Conservation (phyloP, 1,284 basidiomycete genomes). For the Sphagnurus paluster region DNA sequence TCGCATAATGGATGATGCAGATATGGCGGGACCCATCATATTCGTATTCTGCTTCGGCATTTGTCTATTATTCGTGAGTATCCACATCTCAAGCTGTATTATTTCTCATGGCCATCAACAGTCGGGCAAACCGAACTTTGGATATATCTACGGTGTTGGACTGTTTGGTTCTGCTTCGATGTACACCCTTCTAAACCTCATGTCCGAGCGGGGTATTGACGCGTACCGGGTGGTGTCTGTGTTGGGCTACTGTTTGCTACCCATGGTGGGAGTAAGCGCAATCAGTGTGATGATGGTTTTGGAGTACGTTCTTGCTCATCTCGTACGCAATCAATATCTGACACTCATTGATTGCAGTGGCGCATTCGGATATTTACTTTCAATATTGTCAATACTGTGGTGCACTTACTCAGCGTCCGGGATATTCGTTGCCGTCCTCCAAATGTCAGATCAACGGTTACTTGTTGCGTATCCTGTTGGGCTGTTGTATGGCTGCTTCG, state of each 20-base stretch:
- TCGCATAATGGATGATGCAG: conserved; percentile 99
- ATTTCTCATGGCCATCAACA: conserved; percentile 31
- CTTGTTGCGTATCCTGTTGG: conserved; percentile 94
- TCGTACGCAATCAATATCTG: conserved; percentile 9
- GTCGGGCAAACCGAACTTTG: conserved; percentile 99
- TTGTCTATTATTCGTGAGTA: conserved; percentile 84
- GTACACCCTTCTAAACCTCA: conserved; percentile 95
- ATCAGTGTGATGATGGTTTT: conserved; percentile 87
- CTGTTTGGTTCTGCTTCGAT: conserved; percentile 93
- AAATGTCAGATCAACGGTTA: conserved; percentile 91
- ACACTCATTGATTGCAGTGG: conserved; percentile 53
- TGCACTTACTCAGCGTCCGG: conserved; percentile 94
- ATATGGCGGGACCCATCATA: conserved; percentile 93
- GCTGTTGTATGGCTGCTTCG: conserved; percentile 90
- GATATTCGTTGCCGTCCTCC: conserved; percentile 91
- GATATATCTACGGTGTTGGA: conserved; percentile 98
- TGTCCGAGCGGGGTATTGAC: conserved; percentile 96
- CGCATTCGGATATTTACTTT: conserved; percentile 80
- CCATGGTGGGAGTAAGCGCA: conserved; percentile 95
- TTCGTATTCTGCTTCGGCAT: conserved; percentile 95
- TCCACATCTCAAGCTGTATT: neutral
- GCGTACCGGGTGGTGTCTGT: conserved; percentile 96
- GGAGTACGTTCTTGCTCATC: conserved; percentile 63
- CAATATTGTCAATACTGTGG: conserved; percentile 84
- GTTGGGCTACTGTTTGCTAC: conserved; percentile 94